Evolutionary conservation across 2,329 filamentous ascomycete species (phyloP).

Genomic region (Calycina herbarum): DNA sequence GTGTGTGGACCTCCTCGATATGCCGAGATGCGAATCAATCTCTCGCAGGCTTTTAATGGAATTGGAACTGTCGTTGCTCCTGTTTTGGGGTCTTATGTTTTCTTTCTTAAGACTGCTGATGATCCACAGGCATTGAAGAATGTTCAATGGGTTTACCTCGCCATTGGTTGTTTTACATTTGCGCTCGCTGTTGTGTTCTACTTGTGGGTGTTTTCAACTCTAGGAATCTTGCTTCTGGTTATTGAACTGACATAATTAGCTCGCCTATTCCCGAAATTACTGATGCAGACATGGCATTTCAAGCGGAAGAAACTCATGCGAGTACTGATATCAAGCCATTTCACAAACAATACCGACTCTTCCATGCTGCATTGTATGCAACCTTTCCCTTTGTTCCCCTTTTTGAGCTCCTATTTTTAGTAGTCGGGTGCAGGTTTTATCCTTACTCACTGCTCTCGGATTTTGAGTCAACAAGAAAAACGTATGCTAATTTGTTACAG

Average conservation of each 20-base stretch:
- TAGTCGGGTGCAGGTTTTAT: too few species aligned
- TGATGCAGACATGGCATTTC: conserved; percentile 56
- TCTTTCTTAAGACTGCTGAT: conserved; percentile 56
- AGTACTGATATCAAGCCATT: conserved; percentile 51
- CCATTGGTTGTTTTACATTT: conserved; percentile 60
- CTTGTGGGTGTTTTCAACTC: conserved; percentile 47
- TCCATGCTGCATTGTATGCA: conserved; percentile 52
- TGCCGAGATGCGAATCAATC: conserved; percentile 70
- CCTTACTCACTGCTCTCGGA: too few species aligned
- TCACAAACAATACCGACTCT: conserved; percentile 58
- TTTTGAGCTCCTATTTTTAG: too few species aligned
- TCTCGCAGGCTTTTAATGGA: conserved; percentile 74
- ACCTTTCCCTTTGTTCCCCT: too few species aligned
- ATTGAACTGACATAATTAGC: conserved; percentile 7
- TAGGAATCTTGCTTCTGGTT: not conserved
- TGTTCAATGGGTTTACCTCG: conserved; percentile 66
- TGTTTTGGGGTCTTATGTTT: conserved; percentile 59
- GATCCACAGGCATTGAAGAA: conserved; percentile 52
- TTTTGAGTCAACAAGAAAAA: too few species aligned
- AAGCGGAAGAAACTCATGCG: conserved; percentile 43
- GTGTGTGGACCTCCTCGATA: conserved; percentile 74
- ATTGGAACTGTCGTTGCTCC: conserved; percentile 64
- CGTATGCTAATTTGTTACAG: too few species aligned
- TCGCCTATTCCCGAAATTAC: conserved; percentile 51
- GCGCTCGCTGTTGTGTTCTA: conserved; percentile 58